Percentiles rank a stretch among this genome's conserved stretches.
Evolutionary conservation across 352 stramenopile genomes (phyloP).

Genomic region (Pythium scleroteichum): DNA sequence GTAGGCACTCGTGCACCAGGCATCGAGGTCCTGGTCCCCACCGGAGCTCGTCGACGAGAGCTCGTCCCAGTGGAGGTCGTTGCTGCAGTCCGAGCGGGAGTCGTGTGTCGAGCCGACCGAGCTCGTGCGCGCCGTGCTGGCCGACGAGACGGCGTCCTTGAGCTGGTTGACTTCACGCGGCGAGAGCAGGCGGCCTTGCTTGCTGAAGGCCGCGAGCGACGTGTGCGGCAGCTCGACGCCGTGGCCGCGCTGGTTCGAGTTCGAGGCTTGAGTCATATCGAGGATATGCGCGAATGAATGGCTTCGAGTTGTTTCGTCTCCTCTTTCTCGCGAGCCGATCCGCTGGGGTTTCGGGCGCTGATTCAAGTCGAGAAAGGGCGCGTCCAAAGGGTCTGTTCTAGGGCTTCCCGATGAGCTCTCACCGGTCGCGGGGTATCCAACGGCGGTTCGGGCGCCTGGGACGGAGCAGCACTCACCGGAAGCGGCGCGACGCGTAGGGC

Average conservation of each 20-base stretch:
- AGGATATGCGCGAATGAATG: slow-evolving; percentile 12
- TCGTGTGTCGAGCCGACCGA: slow-evolving; percentile 29
- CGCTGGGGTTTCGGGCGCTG: not conserved
- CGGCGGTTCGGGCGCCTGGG: slow-evolving; percentile 14
- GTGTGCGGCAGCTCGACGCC: slow-evolving; percentile 6
- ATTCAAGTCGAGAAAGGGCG: not conserved
- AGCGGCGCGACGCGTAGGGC: slow-evolving; percentile 4
- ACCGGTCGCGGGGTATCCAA: slow-evolving; percentile 2
- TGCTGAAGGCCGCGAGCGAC: slow-evolving; percentile 24
- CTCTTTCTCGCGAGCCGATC: not conserved
- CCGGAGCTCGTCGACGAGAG: slow-evolving; percentile 28
- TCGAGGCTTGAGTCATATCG: slow-evolving; percentile 1
- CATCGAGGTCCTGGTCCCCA: slow-evolving; percentile 23
- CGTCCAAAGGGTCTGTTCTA: no score
- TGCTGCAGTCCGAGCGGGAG: slow-evolving; percentile 27
- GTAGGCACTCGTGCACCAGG: slow-evolving; percentile 8
- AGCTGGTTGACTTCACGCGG: slow-evolving; percentile 21
- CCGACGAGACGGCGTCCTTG: slow-evolving; percentile 21
- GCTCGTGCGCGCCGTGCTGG: slow-evolving; percentile 24
- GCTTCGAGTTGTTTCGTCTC: not conserved
- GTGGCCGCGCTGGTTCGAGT: slow-evolving; percentile 10
- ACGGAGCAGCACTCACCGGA: slow-evolving; percentile 8
- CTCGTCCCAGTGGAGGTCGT: slow-evolving; percentile 29
- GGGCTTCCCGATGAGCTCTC: no score
- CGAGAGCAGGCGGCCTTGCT: slow-evolving; percentile 23